Percentiles rank a stretch among this genome's conserved stretches.
Conservation (phyloP, 1,139 yeast genomes). For the Kodamaea fungicola region DNA sequence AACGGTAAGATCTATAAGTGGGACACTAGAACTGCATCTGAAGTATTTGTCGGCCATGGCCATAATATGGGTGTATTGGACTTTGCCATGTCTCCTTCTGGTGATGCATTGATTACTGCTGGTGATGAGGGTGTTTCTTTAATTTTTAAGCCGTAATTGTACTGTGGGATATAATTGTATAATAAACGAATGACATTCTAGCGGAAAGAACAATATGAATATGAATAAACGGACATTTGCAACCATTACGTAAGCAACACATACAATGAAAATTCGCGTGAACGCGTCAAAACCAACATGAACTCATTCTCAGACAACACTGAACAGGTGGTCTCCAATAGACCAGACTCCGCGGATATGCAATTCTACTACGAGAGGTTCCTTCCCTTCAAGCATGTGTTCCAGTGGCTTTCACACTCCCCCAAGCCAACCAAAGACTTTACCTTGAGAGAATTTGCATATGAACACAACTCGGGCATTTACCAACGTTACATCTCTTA, state of each 20-base stretch:
- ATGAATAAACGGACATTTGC: no score
- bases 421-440: conserved; percentile 68
- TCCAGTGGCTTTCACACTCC: conserved; percentile 87
- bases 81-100: conserved; percentile 62
- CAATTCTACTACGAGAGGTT: conserved; percentile 68
- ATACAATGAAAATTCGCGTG: not conserved
- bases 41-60: conserved; percentile 76
- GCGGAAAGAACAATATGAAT: no score
- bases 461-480: conserved; percentile 79
- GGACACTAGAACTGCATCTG: conserved; percentile 84
- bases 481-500: conserved; percentile 89
- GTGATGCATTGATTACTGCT: conserved; percentile 78
- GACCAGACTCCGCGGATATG: conserved; percentile 68
- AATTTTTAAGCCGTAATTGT: conserved; percentile 38
- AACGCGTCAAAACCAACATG: conserved; percentile 3
- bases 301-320: conserved; percentile 5
- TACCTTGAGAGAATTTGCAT: conserved; percentile 90
- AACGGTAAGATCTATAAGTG: conserved; percentile 83
- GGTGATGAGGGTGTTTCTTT: conserved; percentile 96
- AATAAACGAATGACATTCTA: no score
- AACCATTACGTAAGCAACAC: no score
- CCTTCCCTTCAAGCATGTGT: conserved; percentile 69
- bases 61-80: conserved; percentile 94
- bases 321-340: conserved; percentile 12
- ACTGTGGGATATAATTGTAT: not conserved